phyloP scores from a whole-genome alignment of 768 basidiomycete genomes.

The Boletus subparvulus region DNA sequence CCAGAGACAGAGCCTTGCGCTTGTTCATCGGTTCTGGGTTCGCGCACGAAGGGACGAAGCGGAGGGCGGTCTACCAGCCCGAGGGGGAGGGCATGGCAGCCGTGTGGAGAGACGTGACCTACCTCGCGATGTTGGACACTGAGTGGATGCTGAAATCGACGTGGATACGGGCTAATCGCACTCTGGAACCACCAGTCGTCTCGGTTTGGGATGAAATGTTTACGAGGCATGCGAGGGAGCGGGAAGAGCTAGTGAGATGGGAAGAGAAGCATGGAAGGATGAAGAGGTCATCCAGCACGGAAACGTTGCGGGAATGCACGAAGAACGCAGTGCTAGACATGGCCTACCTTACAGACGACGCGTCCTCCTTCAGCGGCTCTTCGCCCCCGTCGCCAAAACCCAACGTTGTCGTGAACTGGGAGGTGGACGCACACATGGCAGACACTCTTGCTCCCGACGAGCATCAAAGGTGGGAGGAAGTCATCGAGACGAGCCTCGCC shows the following conservation, averaged over 20 bases:
- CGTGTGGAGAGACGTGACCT: conserved; percentile 60
- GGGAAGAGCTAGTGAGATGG: conserved; percentile 54
- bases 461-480: conserved; percentile 13
- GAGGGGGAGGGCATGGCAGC: conserved; percentile 34
- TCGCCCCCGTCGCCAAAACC: conserved; percentile 21
- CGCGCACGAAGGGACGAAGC: conserved; percentile 59
- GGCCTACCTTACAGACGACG: conserved; percentile 18
- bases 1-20: conserved; percentile 43
- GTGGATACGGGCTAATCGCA: conserved; percentile 10
- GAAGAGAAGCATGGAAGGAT: conserved; percentile 37
- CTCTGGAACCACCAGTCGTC: conserved; percentile 27
- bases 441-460: background rate
- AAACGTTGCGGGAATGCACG: conserved; percentile 37
- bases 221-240: conserved; percentile 54
- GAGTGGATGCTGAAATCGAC: conserved; percentile 49
- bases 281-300: conserved; percentile 40
- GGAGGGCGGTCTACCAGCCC: conserved; percentile 51
- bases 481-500: conserved; percentile 9
- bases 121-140: conserved; percentile 59
- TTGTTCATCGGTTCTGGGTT: conserved; percentile 56
- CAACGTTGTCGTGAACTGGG: conserved; percentile 13
- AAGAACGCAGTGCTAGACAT: conserved; percentile 4
- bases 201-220: conserved; percentile 66
- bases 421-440: conserved; percentile 10
- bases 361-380: conserved; percentile 19